phyloP scores from a whole-genome alignment of 148 eudicot species.

The Cornus kousa region DNA sequence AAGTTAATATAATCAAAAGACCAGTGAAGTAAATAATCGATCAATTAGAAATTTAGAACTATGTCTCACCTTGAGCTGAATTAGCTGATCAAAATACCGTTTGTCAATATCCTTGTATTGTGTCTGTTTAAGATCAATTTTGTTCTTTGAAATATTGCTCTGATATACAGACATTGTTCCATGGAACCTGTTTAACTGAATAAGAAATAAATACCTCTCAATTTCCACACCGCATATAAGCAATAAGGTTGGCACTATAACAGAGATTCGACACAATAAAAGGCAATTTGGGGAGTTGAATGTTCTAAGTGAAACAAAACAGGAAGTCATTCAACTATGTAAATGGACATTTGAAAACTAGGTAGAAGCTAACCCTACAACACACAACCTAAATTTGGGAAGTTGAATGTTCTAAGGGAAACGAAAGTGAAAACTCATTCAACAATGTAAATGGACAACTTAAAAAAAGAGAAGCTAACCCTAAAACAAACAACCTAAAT shows the following conservation, averaged over 20 bases:
- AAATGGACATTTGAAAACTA: background rate
- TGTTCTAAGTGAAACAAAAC: background rate
- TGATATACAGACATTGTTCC: conserved; percentile 89
- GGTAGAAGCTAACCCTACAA: background rate
- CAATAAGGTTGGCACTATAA: background rate
- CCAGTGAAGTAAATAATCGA: background rate
- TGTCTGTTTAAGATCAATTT: conserved; percentile 85
- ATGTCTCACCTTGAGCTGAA: conserved; percentile 78
- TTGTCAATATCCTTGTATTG: conserved; percentile 97
- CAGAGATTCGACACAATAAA: background rate
- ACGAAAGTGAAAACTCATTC: too few species aligned
- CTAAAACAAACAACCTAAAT: too few species aligned
- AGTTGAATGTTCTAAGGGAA: too few species aligned
- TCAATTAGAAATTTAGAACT: conserved; percentile 3
- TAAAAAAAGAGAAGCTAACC: too few species aligned
- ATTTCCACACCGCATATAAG: background rate
- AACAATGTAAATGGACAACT: too few species aligned
- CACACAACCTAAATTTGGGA: too few species aligned
- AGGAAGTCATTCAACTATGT: background rate
- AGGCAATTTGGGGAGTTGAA: background rate
- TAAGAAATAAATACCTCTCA: conserved; percentile 4
- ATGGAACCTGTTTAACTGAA: conserved; percentile 69
- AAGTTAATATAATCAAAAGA: conserved; percentile 14
- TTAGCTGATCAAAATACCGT: conserved; percentile 87
- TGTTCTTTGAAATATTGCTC: conserved; percentile 78